phyloP scores from a whole-genome alignment of 23 red algal species.

The Gracilaria domingensis region DNA sequence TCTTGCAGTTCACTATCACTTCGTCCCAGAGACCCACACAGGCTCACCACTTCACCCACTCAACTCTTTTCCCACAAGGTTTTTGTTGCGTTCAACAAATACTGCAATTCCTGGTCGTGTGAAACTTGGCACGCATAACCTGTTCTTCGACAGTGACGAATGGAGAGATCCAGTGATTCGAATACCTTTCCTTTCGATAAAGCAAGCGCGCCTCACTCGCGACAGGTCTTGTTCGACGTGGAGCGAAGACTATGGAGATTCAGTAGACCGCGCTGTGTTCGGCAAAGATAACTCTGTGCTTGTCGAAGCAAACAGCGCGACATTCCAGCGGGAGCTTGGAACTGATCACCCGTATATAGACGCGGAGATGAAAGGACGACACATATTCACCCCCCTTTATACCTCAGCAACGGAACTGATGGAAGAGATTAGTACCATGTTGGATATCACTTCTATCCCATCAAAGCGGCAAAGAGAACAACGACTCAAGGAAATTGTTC shows the following conservation, averaged over 20 bases:
- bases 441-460: slow-evolving; percentile 22
- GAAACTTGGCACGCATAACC: slow-evolving; percentile 62
- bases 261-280: not conserved
- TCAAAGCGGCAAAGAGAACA: slow-evolving; percentile 46
- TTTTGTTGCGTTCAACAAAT: slow-evolving; percentile 23
- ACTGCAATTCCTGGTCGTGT: slow-evolving; percentile 47
- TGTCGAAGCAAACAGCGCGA: slow-evolving; percentile 29
- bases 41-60: slow-evolving; percentile 20
- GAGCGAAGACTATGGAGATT: not conserved
- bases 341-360: slow-evolving; percentile 71
- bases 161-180: slow-evolving; percentile 73
- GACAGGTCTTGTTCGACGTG: slow-evolving; percentile 15
- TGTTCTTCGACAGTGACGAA: slow-evolving; percentile 75
- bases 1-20: slow-evolving; percentile 67
- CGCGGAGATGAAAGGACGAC: slow-evolving; percentile 30
- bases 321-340: slow-evolving; percentile 62
- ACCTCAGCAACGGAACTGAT: slow-evolving; percentile 44
- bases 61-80: slow-evolving; percentile 21
- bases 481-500: slow-evolving; percentile 44
- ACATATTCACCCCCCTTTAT: slow-evolving; percentile 64
- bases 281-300: slow-evolving; percentile 50
- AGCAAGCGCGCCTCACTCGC: slow-evolving; percentile 23
- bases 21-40: slow-evolving; percentile 21
- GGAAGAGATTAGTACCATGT: slow-evolving; percentile 44
- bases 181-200: slow-evolving; percentile 47